These are phyloP conservation scores for Chenopodium album DNA, from an alignment of 148 eudicot species.

Conservation along the genomic window DNA sequence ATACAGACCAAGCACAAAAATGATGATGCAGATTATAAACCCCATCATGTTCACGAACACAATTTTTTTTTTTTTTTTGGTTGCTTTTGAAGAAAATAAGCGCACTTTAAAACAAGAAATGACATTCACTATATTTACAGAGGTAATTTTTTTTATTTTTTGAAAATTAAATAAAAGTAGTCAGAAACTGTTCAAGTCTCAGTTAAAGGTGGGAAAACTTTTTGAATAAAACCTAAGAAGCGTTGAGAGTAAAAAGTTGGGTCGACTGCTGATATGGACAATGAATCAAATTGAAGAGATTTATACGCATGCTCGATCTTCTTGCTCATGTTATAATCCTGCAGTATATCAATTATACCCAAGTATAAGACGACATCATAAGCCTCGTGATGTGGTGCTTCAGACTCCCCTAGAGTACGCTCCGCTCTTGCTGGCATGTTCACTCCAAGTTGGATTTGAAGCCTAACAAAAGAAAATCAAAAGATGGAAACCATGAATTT, in stretches of 20 bases:
- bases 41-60: background rate
- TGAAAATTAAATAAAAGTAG: too few species aligned
- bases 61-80: too few species aligned
- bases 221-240: slow-evolving; percentile 72
- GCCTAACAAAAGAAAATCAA: slow-evolving; percentile 37
- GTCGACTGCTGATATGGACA: slow-evolving; percentile 90
- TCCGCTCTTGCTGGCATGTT: slow-evolving; percentile 99
- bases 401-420: slow-evolving; percentile 45
- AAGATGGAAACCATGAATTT: background rate
- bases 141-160: background rate
- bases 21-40: background rate
- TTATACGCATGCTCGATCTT: slow-evolving; percentile 92
- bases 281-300: slow-evolving; percentile 81
- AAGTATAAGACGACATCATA: slow-evolving; percentile 89
- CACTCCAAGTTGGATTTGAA: slow-evolving; percentile 96
- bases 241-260: slow-evolving; percentile 83
- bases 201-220: slow-evolving; percentile 65
- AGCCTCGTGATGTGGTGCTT: slow-evolving; percentile 54
- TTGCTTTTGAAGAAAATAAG: too few species aligned
- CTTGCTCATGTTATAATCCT: slow-evolving; percentile 81
- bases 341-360: slow-evolving; percentile 93
- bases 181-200: slow-evolving; percentile 25
- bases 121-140: background rate
- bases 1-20: background rate
- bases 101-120: background rate